These are phyloP conservation scores for Chlamydomonas sphaeroides DNA, from an alignment of 139 green algal species.

Conservation along the genomic window DNA sequence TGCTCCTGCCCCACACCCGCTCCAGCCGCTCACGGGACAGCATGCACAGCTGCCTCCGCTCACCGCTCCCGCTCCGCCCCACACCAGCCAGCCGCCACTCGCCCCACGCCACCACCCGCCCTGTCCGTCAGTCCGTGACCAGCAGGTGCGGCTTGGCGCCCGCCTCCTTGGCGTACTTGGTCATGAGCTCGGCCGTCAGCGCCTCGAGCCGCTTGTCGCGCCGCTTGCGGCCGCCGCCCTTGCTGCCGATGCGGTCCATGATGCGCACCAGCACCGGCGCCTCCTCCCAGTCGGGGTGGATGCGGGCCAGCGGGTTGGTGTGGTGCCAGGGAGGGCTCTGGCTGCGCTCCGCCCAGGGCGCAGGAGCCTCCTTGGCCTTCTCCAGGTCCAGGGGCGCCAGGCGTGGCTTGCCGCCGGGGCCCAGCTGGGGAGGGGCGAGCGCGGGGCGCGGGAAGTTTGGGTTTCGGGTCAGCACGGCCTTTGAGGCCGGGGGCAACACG, in stretches of 20 bases:
- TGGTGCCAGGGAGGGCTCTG: conserved; percentile 61
- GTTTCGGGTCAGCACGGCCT: no score
- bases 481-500: no score
- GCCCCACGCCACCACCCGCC: background rate
- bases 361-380: conserved; percentile 25
- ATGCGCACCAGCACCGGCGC: conserved; percentile 56
- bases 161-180: conserved; percentile 26
- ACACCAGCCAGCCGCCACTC: background rate
- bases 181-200: conserved; percentile 24
- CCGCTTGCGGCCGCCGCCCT: conserved; percentile 53
- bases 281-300: conserved; percentile 66
- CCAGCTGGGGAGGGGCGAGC: background rate
- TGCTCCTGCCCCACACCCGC: no score
- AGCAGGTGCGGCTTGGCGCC: conserved; percentile 34
- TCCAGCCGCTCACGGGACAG: no score
- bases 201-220: conserved; percentile 41
- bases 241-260: conserved; percentile 56
- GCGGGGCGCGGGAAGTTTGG: no score
- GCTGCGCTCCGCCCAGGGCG: conserved; percentile 42
- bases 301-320: conserved; percentile 61
- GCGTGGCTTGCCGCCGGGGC: conserved; percentile 18
- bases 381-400: conserved; percentile 24
- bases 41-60: background rate
- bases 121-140: background rate
- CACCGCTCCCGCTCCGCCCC: no score